Percentiles rank a stretch among this genome's conserved stretches.
Conservation (phyloP, 768 basidiomycete genomes). For the Mycena rebaudengoi region DNA sequence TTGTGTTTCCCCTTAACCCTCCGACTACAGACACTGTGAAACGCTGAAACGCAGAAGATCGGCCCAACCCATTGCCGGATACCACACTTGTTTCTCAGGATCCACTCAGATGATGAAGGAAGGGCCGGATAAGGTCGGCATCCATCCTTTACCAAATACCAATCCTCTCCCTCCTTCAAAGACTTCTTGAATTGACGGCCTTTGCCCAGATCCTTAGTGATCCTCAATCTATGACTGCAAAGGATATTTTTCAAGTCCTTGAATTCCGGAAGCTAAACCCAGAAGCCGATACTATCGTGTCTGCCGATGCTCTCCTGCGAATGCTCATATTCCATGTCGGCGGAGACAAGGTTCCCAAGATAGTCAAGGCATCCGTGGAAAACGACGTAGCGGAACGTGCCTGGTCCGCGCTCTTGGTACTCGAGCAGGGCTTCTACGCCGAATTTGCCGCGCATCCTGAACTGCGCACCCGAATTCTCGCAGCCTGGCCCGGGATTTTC, state of each 20-base stretch:
- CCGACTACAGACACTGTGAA: too few relatives aligned
- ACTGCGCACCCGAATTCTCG: not conserved
- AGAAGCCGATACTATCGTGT: not conserved
- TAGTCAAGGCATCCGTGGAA: not conserved
- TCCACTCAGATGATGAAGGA: too few relatives aligned
- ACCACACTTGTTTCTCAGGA: too few relatives aligned
- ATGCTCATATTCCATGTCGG: not conserved
- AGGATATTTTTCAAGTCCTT: not conserved
- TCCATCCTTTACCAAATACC: too few relatives aligned
- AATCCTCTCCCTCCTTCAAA: too few relatives aligned
- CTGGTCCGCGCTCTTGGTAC: not conserved
- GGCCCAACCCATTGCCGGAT: too few relatives aligned
- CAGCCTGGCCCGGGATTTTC: constrained; percentile 13
- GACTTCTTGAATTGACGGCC: too few relatives aligned
- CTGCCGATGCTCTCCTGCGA: not conserved
- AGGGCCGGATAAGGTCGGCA: too few relatives aligned
- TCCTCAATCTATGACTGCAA: too few relatives aligned
- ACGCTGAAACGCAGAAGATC: too few relatives aligned
- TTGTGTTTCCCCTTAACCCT: too few relatives aligned
- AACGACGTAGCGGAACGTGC: constrained; percentile 11
- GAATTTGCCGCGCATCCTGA: not conserved
- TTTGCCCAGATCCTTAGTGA: too few relatives aligned
- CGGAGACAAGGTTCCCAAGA: not conserved
- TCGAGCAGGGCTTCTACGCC: not conserved
- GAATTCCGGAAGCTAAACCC: not conserved